Base-by-base conservation (phyloP, 2,329 filamentous ascomycete genomes). In the Penicillium sp. region DNA sequence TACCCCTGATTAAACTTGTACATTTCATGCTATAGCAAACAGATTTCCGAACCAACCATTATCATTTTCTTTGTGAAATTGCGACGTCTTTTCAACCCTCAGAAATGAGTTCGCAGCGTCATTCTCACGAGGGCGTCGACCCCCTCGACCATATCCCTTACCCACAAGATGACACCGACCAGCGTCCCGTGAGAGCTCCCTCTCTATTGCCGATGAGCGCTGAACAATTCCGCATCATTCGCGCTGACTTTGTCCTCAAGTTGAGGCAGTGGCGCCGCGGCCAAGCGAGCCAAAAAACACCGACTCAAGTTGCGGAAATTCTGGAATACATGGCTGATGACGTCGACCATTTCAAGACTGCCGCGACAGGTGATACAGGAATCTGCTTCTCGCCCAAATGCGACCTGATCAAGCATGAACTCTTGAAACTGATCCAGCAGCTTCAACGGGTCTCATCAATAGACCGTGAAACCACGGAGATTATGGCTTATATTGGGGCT, bases 291-390 rank as follows among this genome's bases (percentile, higher is more conserved):
- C 27, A 24, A 29, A 45, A 24, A 29, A 45, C 43, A 9, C 7
- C 43, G 4, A 9, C 26, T 26, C 6, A 45, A 2, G 39, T 45
- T 26, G 43, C 43, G 12, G 43, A 45, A 26, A 36, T 39, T 11
- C 36, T 45, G 9, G 43, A 45, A 27, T 45, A 38, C 27, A 45
- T 45, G 43, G 43, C 9, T 3, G 43, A 45, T 32, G 43, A 45
- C 9, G n/a, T 45, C 3, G 35, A 38, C 5, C 43, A 45, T 5
- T 45, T 45, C 28, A 28, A 39, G 28, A 32, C 36, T 9, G 32
- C 33, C 9, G 9, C 12, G 5, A 38, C 34, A 9, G 24, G 25
- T 13, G 5, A 28, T n/a, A 45, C 43, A 3, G 8, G 9, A 4
- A 4, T 12, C 9, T 45, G 43, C 27, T 45, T 45, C 13, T 13